Evolutionary conservation across 2,329 filamentous ascomycete genomes (phyloP), one percentile per base, ranked within the genome.

Genomic region (Microcyclospora pomicola): DNA sequence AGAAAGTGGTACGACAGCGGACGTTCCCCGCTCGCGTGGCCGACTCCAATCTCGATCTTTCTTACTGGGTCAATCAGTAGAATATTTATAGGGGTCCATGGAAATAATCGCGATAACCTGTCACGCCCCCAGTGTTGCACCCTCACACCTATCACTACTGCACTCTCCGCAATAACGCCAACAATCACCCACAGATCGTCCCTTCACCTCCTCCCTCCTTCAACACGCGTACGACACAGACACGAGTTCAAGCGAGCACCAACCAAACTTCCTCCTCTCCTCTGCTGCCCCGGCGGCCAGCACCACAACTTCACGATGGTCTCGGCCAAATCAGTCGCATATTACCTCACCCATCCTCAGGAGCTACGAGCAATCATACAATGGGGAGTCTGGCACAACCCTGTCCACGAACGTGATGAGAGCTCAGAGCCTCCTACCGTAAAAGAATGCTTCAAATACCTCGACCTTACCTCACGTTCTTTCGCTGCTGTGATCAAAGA

Each of bases 401-500:
- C 91, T 10, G 85, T 94, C 14, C 85, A 96, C 67, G 74, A 72
- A 57, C 83, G 88, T 56, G 73, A 94, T 55, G 71, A 75, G 46
- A 68, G 69, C 43, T 82, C 82, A 49, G 91, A 96, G 63, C 69
- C 77, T 19, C 66, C 71, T 38, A 80, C 80, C 12, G 72, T 92
- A 44, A 74, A 75, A 60, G 71, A 77, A 69, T 96, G 91, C 69
- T 96, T 93, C 67, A 67, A 82, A 47, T 84, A 82, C 60, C 75
- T 98, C 48, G 71, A 88, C 52, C 49, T 81, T 67, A 98, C 91
- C 37, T 95, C 87, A 59, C 82, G 91, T 42, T 95, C 86, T 60
- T 98, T 98, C 62, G 71, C 80, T 37, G 72, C 85, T 34, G 91
- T 98, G 57, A 98, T 98, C 47, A 77, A 93, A 63, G 91, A 98